Evolutionary conservation across 1,284 basidiomycete species (phyloP).

Genomic region (Moesziomyces parantarcticus): DNA sequence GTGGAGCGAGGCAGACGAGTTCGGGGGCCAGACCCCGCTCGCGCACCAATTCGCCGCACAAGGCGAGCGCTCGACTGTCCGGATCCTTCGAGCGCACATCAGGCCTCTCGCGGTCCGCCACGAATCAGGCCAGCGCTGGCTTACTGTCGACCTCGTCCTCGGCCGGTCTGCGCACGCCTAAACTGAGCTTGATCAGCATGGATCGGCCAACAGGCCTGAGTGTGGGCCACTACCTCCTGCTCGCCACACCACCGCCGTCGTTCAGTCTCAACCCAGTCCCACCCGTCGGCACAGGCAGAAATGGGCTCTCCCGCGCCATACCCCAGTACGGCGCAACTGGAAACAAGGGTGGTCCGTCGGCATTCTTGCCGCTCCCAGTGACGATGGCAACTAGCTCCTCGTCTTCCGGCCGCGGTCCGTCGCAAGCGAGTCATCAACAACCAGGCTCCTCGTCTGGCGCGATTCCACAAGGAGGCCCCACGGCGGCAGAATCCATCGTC

Average conservation of each 20-base stretch:
- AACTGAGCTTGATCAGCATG: conserved; percentile 34
- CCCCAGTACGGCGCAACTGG: conserved; percentile 19
- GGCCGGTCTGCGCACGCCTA: conserved; percentile 26
- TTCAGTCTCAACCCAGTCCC: conserved; percentile 20
- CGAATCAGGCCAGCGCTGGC: conserved; percentile 8
- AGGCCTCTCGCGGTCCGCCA: conserved; percentile 22
- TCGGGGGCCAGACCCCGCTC: conserved; percentile 19
- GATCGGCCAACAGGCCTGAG: conserved; percentile 38
- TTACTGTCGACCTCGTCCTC: conserved; percentile 10
- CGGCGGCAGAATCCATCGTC: conserved; percentile 29
- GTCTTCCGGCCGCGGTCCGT: background rate
- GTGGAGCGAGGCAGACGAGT: conserved; percentile 3
- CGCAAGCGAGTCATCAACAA: background rate
- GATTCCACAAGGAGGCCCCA: conserved; percentile 3
- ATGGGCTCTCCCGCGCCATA: conserved; percentile 1
- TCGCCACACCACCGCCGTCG: conserved; percentile 32
- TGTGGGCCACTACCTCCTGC: conserved; percentile 40
- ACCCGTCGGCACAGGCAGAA: background rate
- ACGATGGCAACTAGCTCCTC: conserved; percentile 3
- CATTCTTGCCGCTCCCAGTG: conserved; percentile 21
- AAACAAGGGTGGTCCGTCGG: background rate
- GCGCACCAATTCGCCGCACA: conserved; percentile 37
- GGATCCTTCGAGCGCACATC: conserved; percentile 28
- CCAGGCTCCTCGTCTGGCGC: background rate
- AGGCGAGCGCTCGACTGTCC: conserved; percentile 13